These are phyloP conservation scores for Rubroboletus satanas DNA, from an alignment of 768 basidiomycete genomes.

Conservation along the genomic window DNA sequence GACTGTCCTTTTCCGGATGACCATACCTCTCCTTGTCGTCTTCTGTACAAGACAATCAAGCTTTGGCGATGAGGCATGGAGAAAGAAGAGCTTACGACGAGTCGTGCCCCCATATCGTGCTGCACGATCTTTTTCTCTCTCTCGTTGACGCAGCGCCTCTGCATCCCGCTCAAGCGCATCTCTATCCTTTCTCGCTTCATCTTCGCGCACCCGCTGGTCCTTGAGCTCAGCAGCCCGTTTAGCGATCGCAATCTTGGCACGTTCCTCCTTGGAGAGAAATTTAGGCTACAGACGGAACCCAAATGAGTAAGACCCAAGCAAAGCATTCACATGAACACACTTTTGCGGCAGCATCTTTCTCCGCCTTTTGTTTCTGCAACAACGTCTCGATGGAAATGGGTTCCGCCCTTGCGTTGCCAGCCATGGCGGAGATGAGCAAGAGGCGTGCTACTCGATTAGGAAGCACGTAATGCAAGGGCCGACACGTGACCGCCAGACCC, in stretches of 20 bases:
- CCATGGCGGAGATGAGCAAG: constrained; percentile 34
- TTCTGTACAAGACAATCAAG: constrained; percentile 33
- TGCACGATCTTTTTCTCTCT: constrained; percentile 36
- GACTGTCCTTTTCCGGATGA: constrained; percentile 48
- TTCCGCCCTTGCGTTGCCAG: constrained; percentile 41
- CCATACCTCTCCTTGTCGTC: constrained; percentile 47
- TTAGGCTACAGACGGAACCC: constrained; percentile 59
- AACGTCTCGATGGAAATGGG: constrained; percentile 88
- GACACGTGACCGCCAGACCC: constrained; percentile 22
- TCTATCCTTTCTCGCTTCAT: constrained; percentile 55
- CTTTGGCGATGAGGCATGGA: background rate
- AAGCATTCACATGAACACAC: constrained; percentile 36
- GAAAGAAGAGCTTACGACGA: constrained; percentile 28
- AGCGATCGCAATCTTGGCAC: constrained; percentile 83
- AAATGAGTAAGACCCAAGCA: background rate
- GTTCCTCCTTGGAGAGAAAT: constrained; percentile 90
- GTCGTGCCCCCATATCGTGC: constrained; percentile 38
- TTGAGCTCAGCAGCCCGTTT: constrained; percentile 82
- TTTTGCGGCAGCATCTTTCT: constrained; percentile 89
- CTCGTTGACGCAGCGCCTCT: constrained; percentile 56
- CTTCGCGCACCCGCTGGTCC: constrained; percentile 64
- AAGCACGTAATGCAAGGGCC: background rate
- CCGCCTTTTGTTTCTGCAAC: constrained; percentile 80
- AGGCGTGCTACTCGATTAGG: constrained; percentile 11
- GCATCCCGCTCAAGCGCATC: constrained; percentile 74